Evolutionary conservation across 331 rosid species (phyloP), one percentile per base, ranked within the genome.

Genomic region (Pyrus hybrid): DNA sequence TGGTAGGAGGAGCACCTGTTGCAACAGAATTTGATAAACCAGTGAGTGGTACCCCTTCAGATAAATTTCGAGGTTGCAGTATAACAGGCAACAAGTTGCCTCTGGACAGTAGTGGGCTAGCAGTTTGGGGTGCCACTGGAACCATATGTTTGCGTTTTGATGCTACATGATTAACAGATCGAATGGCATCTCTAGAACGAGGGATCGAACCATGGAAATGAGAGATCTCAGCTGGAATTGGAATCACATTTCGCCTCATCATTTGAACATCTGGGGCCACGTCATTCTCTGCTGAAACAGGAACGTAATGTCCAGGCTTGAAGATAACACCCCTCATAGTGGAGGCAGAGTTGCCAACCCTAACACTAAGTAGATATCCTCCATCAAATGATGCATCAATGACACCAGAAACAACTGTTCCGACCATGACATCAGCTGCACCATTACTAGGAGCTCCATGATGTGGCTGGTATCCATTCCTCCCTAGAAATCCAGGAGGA

Each of bases 321-420:
- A 95, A 89, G 80, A 95, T 92, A 68, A 92, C 82, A 56, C 99
- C 99, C 82, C 90, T 90, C 86, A 92, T 80, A 79, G 85, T 85
- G 62, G 88, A 83, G 68, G 82, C 88, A 47, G 93, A 84, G 68
- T 87, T 81, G 43, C 87, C 97, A 78, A 88, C 93, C 86, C 80
- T 88, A 79, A 93, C 97, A 68, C 90, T 84, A 62, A 95, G 88
- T 79, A 95, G 77, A 88, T 86, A 95, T 80, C 99, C 99, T 25
- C 96, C 99, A 37, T 95, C 97, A 79, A 95, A 95, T 70, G 83
- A 87, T 32, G 91, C 99, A 83, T 95, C 99, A 64, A 95, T 68
- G 47, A 95, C 92, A 76, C 99, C 96, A 37, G 90, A 84, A 45
- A 95, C 97, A 13, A 51, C 79, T 78, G 85, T 88, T 51, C 99